Percentiles rank a stretch among this genome's conserved stretches.
These are phyloP conservation scores for Carex parvula DNA, from an alignment of 176 grass and related monocot genomes.

Conservation along the genomic window DNA sequence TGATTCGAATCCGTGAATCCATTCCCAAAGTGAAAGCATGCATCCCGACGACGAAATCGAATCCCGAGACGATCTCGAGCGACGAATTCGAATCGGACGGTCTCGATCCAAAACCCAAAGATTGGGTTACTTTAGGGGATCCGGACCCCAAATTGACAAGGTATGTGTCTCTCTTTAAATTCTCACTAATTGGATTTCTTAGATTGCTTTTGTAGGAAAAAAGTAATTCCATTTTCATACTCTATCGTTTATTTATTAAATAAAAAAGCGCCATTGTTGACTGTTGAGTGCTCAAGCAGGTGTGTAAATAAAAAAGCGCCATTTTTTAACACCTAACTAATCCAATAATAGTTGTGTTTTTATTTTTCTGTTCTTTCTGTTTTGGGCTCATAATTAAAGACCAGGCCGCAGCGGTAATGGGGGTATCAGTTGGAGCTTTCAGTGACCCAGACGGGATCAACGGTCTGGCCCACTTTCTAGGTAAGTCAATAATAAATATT, in stretches of 20 bases:
- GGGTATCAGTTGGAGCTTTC: no score
- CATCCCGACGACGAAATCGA: no score
- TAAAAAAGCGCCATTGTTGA: no score
- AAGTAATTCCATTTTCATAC: neutral
- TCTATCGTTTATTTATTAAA: neutral
- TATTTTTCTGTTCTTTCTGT: neutral
- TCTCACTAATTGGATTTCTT: neutral
- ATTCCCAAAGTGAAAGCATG: no score
- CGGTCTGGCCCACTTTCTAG: constrained; percentile 89
- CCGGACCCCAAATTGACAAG: constrained; percentile 27
- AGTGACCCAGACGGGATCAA: constrained; percentile 38
- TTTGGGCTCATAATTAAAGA: no score
- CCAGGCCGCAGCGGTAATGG: no score
- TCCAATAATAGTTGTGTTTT: neutral
- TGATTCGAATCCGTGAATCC: no score
- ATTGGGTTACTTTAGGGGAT: no score
- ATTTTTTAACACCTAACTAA: neutral
- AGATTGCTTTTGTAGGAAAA: neutral
- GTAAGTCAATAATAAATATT: constrained; percentile 36
- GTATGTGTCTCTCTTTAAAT: constrained; percentile 12
- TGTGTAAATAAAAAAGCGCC: neutral
- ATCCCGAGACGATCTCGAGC: no score
- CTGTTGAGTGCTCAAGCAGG: no score
- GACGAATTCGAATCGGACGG: no score
- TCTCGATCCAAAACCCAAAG: no score